These are phyloP conservation scores for Cryptococcus sp. DNA, from an alignment of 1,284 basidiomycete genomes.

Conservation along the genomic window DNA sequence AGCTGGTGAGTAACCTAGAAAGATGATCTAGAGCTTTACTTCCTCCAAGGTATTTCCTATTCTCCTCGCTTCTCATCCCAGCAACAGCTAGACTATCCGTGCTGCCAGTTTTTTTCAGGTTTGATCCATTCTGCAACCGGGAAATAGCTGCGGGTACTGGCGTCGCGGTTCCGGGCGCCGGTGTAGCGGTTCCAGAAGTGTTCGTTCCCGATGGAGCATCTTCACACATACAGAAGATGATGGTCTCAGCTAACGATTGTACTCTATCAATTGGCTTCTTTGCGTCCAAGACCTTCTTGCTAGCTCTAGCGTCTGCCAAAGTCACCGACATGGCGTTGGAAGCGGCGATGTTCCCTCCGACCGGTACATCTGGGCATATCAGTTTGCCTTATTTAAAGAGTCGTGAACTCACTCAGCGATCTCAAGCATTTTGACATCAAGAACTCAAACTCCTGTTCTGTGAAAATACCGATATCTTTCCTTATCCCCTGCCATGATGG, in stretches of 20 bases:
- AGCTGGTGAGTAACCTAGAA: slow-evolving; percentile 82
- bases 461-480: slow-evolving; percentile 83
- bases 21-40: slow-evolving; percentile 85
- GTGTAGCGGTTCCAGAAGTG: slow-evolving; percentile 52
- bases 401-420: slow-evolving; percentile 67
- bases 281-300: slow-evolving; percentile 65
- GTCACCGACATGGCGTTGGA: slow-evolving; percentile 44
- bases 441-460: slow-evolving; percentile 75
- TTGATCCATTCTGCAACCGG: slow-evolving; percentile 32
- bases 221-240: slow-evolving; percentile 86
- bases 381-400: neutral
- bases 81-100: slow-evolving; percentile 40
- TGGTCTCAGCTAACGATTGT: slow-evolving; percentile 75
- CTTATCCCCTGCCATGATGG: slow-evolving; percentile 69
- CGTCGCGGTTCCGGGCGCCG: slow-evolving; percentile 41
- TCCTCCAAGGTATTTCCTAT: slow-evolving; percentile 65
- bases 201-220: slow-evolving; percentile 60
- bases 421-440: slow-evolving; percentile 81
- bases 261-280: slow-evolving; percentile 68
- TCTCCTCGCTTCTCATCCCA: slow-evolving; percentile 36
- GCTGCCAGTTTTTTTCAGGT: slow-evolving; percentile 47
- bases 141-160: slow-evolving; percentile 20
- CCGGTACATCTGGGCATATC: slow-evolving; percentile 51
- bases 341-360: slow-evolving; percentile 36
- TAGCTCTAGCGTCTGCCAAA: slow-evolving; percentile 53